Evolutionary conservation across 1,284 basidiomycete genomes (phyloP).

Genomic region (Malassezia vespertilionis): DNA sequence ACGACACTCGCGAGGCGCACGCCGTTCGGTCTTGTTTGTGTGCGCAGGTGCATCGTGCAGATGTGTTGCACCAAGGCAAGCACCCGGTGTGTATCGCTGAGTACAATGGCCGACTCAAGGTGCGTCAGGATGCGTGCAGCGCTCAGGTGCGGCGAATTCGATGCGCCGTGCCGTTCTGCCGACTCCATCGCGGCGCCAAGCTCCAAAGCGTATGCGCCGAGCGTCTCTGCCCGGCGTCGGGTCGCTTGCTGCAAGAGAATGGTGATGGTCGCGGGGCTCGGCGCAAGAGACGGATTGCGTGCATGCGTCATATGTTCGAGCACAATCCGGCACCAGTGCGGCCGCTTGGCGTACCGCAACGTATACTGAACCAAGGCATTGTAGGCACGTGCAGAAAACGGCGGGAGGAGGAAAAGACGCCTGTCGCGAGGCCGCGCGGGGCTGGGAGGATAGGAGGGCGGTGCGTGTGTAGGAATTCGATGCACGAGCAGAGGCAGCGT

Average conservation of each 20-base stretch:
- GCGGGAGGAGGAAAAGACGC: no score
- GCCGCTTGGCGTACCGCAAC: slow-evolving; percentile 2
- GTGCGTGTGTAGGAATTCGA: slow-evolving; percentile 3
- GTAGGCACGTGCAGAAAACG: slow-evolving; percentile 4
- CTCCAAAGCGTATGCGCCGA: slow-evolving; percentile 10
- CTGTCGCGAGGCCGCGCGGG: no score
- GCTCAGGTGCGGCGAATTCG: background rate
- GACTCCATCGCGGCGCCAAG: background rate
- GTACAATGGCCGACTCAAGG: slow-evolving; percentile 8
- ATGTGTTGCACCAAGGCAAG: slow-evolving; percentile 13
- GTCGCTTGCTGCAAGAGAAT: slow-evolving; percentile 13
- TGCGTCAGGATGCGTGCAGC: slow-evolving; percentile 7
- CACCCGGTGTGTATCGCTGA: slow-evolving; percentile 3
- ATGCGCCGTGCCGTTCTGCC: background rate
- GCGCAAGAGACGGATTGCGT: slow-evolving; percentile 8
- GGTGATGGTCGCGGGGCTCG: slow-evolving; percentile 5
- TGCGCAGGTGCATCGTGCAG: background rate
- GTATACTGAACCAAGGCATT: slow-evolving; percentile 14
- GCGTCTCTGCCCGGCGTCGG: background rate
- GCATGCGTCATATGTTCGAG: slow-evolving; percentile 15
- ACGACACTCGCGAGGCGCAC: slow-evolving; percentile 8
- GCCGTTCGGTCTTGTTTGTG: background rate
- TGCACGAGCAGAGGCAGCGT: slow-evolving; percentile 3
- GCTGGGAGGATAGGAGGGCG: background rate
- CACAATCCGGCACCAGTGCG: slow-evolving; percentile 10